Conservation (phyloP, 768 basidiomycete genomes). For the Russula olivacea region DNA sequence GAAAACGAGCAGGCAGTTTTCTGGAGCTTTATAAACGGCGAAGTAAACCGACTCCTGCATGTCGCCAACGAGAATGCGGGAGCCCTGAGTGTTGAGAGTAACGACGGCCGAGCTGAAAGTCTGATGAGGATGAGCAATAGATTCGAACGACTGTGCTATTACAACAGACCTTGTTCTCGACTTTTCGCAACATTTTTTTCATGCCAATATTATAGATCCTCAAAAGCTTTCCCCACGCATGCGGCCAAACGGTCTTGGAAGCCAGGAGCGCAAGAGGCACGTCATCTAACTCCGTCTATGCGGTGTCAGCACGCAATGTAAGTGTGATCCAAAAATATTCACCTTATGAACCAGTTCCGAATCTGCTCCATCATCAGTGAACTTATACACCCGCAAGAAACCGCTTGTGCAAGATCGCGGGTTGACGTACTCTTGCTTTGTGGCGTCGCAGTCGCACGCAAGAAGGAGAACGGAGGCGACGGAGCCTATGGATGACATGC, state of each 20-base stretch:
- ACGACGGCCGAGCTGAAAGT: conserved; percentile 81
- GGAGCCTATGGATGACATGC: too few relatives aligned
- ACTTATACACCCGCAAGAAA: conserved; percentile 81
- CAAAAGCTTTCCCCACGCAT: conserved; percentile 88
- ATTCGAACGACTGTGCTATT: background rate
- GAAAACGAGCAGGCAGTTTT: conserved; percentile 88
- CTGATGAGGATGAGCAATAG: conserved; percentile 36
- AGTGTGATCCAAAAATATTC: conserved; percentile 14
- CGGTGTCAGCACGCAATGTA: conserved; percentile 2
- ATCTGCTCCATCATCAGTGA: conserved; percentile 72
- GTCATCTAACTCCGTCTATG: conserved; percentile 89
- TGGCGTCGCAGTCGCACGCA: too few relatives aligned
- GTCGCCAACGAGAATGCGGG: conserved; percentile 90
- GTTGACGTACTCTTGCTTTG: too few relatives aligned
- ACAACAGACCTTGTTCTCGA: conserved; percentile 82
- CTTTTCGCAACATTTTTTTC: conserved; percentile 93
- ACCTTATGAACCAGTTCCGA: conserved; percentile 89
- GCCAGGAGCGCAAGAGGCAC: conserved; percentile 82
- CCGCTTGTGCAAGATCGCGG: conserved; percentile 88
- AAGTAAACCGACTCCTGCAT: conserved; percentile 95
- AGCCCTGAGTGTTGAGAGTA: conserved; percentile 87
- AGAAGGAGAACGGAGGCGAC: too few relatives aligned
- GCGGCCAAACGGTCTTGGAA: conserved; percentile 88
- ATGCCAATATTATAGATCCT: conserved; percentile 96
- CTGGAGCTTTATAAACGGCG: conserved; percentile 89